Conservation (phyloP, 2,329 filamentous ascomycete genomes). For the Fusarium sambucinum region DNA sequence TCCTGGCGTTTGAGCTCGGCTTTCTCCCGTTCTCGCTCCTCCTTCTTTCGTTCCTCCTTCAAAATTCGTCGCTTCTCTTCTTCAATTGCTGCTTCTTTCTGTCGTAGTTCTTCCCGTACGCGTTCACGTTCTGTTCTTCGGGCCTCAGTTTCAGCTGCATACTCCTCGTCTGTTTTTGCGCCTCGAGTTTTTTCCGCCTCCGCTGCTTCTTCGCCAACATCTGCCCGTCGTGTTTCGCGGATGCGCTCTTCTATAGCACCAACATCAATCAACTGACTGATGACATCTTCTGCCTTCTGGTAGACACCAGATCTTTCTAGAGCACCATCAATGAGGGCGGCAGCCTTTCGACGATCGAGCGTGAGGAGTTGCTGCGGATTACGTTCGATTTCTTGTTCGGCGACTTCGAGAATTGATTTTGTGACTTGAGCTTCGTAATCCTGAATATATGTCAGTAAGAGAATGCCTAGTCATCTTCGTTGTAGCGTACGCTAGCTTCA, state of each 20-base stretch:
- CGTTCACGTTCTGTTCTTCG: slow-evolving; percentile 71
- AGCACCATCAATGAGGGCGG: slow-evolving; percentile 81
- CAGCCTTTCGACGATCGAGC: slow-evolving; percentile 78
- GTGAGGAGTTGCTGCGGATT: slow-evolving; percentile 78
- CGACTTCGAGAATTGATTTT: slow-evolving; percentile 75
- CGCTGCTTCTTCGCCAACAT: slow-evolving; percentile 77
- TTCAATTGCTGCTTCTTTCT: slow-evolving; percentile 70
- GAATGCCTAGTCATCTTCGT: slow-evolving; percentile 38
- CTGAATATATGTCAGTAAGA: slow-evolving; percentile 55
- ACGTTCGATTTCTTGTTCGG: slow-evolving; percentile 79
- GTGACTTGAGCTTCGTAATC: slow-evolving; percentile 77
- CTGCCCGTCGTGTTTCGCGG: slow-evolving; percentile 73
- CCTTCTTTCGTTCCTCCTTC: slow-evolving; percentile 66
- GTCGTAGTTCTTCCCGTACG: slow-evolving; percentile 69
- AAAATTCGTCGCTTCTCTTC: slow-evolving; percentile 72
- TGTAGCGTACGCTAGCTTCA: slow-evolving; percentile 70
- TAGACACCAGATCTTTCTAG: slow-evolving; percentile 83
- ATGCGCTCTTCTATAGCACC: slow-evolving; percentile 76
- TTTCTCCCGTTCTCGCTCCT: slow-evolving; percentile 62
- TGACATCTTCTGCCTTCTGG: slow-evolving; percentile 74
- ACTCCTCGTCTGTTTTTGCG: slow-evolving; percentile 79
- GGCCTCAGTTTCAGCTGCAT: slow-evolving; percentile 73
- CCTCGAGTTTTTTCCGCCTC: slow-evolving; percentile 73
- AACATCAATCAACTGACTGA: slow-evolving; percentile 76
- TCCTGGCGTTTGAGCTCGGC: slow-evolving; percentile 64